Evolutionary conservation across 75 land plant species (phyloP), one percentile per base, ranked within the genome.

Genomic region (Cryptomeria japonica): DNA sequence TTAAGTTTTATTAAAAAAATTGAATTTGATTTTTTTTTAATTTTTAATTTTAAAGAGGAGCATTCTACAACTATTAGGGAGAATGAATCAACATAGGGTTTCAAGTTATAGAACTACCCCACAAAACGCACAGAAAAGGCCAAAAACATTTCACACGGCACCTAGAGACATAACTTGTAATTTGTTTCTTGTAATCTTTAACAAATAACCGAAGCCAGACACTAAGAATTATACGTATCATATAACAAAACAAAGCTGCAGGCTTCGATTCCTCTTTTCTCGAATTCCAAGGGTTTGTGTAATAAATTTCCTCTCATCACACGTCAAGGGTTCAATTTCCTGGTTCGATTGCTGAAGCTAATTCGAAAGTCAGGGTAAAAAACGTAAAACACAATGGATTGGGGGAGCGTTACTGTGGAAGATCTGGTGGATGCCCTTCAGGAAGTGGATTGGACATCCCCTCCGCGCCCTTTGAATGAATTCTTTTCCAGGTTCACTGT

Each of bases 401-500:
- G 97, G 97, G 93, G 95, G 42, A 95, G 93, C 90, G 97, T 96
- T 70, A 96, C 95, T 14, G 87, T 94, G 38, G 97, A 94, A 85
- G 97, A 96, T 88, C 95, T 96, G 84, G 90, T 96, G 85, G 97
- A 96, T 84, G 97, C 95, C 32, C 93, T 96, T 46, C 93, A 93
- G 70, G 97, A 96, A 87, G 97, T 96, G 36, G 97, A 96, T 31
- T 96, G 97, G 97, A 93, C 94, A 5, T 73, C 93, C 31, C 97
- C 97, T 2, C 97, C 97, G 73, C 95, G 97, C 7, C 97, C 97
- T 42, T 83, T 95, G 38, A 88, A 97, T 15, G 97, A 96, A 85
- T 96, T 95, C 92, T 94, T 96, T 92, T 95, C 97, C 87, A 90
- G 96, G 61, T 97, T 97, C 91, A 95, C 95, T 77, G 70, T 94